phyloP scores from a whole-genome alignment of 2,329 filamentous ascomycete species.

The Xylariaceae sp. region DNA sequence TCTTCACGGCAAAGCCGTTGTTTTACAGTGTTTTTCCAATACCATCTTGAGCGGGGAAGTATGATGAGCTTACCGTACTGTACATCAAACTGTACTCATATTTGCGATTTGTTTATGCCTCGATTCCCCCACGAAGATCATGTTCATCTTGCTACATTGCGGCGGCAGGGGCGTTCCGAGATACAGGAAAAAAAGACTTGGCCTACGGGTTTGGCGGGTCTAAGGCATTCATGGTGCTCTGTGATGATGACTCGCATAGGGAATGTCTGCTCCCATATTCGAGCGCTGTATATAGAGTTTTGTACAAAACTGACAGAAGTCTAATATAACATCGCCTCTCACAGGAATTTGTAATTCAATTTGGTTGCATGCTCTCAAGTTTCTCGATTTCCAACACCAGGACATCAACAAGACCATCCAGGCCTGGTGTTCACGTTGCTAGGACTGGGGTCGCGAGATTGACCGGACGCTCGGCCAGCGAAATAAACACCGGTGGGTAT shows the following conservation, averaged over 20 bases:
- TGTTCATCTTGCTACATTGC: constrained; percentile 37
- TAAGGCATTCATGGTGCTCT: constrained; percentile 33
- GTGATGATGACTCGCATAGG: constrained; percentile 44
- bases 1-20: constrained; percentile 6
- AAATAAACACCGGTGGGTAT: too few species aligned
- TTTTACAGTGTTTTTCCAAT: constrained; percentile 24
- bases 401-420: too few species aligned
- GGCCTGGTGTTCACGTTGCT: too few species aligned
- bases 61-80: constrained; percentile 38
- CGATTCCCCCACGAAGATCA: constrained; percentile 24
- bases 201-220: constrained; percentile 27
- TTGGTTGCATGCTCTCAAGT: too few species aligned
- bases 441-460: too few species aligned
- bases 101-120: constrained; percentile 33
- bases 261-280: constrained; percentile 37
- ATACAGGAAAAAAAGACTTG: constrained; percentile 32
- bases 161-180: constrained; percentile 35
- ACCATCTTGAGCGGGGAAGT: constrained; percentile 33
- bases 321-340: constrained; percentile 59
- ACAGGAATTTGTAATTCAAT: constrained; percentile 25
- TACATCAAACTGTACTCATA: constrained; percentile 51
- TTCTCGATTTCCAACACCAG: too few species aligned
- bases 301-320: constrained; percentile 37
- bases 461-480: too few species aligned
- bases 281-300: constrained; percentile 42